Percentiles rank a stretch among this genome's conserved stretches.
phyloP scores from a whole-genome alignment of 2,329 filamentous ascomycete genomes.

The Cladosporium sp. region DNA sequence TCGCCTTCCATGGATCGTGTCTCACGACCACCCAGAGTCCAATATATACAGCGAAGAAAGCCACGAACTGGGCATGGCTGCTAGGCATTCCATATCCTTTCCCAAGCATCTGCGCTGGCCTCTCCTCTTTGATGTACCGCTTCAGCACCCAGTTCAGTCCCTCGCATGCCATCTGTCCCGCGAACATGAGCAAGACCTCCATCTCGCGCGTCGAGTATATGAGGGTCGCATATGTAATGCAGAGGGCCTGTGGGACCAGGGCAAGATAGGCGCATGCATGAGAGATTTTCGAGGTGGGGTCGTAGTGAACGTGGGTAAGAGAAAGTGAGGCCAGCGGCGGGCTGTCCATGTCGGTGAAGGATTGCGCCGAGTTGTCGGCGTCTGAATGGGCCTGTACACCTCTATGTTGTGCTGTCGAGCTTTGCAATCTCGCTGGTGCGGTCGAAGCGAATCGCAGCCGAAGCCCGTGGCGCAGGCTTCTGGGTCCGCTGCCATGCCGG shows the following conservation, averaged over 20 bases:
- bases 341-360: conserved; percentile 36
- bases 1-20: conserved; percentile 50
- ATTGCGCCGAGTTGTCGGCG: background rate
- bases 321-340: conserved; percentile 69
- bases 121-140: conserved; percentile 83
- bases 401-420: background rate
- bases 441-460: background rate
- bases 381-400: background rate
- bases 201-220: conserved; percentile 86
- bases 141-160: conserved; percentile 85
- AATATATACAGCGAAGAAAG: conserved; percentile 83
- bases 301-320: conserved; percentile 95
- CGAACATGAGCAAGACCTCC: conserved; percentile 84
- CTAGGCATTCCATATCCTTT: conserved; percentile 98
- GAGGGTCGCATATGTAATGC: conserved; percentile 82
- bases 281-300: conserved; percentile 77
- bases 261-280: conserved; percentile 90
- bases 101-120: conserved; percentile 71
- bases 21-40: conserved; percentile 77
- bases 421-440: background rate
- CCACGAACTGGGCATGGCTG: conserved; percentile 90
- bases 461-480: background rate
- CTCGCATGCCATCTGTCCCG: conserved; percentile 86
- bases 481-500: too few species aligned
- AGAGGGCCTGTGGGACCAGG: conserved; percentile 84